Conservation (phyloP, 805 yeast species). For the Grigorovia humatica region DNA sequence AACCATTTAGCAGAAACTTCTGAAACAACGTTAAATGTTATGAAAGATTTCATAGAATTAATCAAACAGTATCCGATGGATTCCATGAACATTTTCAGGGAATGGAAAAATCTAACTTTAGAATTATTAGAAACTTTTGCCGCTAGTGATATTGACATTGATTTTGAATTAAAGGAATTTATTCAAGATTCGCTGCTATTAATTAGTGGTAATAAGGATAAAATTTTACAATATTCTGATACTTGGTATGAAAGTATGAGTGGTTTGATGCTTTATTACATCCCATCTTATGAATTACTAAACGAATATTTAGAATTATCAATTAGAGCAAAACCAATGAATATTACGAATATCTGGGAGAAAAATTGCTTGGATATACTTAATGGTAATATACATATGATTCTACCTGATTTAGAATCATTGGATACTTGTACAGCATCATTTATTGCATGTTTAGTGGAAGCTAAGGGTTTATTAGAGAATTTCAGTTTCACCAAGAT, state of each 20-base stretch:
- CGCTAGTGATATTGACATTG: slow-evolving; percentile 9
- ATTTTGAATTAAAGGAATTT: slow-evolving; percentile 21
- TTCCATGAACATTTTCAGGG: slow-evolving; percentile 25
- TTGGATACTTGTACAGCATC: slow-evolving; percentile 57
- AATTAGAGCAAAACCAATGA: slow-evolving; percentile 28
- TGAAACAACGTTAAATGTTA: slow-evolving; percentile 19
- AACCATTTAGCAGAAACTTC: slow-evolving; percentile 12
- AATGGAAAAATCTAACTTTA: slow-evolving; percentile 29
- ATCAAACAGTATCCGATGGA: slow-evolving; percentile 30
- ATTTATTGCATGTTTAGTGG: slow-evolving; percentile 48
- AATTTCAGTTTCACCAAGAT: slow-evolving; percentile 22
- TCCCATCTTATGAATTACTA: slow-evolving; percentile 40
- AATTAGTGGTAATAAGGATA: slow-evolving; percentile 31
- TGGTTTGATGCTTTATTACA: slow-evolving; percentile 47
- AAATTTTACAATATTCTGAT: slow-evolving; percentile 41
- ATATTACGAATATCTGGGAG: slow-evolving; percentile 40
- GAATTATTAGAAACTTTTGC: slow-evolving; percentile 19
- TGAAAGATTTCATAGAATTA: slow-evolving; percentile 27
- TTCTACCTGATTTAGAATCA: slow-evolving; percentile 47
- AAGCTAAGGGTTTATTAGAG: slow-evolving; percentile 50
- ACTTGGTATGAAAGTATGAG: slow-evolving; percentile 62
- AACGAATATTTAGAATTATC: slow-evolving; percentile 34
- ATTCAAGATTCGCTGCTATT: slow-evolving; percentile 27
- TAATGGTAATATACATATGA: slow-evolving; percentile 45
- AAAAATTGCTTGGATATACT: slow-evolving; percentile 45